Conservation (phyloP, 345 rosid species). For the Rubroshorea leprosula region DNA sequence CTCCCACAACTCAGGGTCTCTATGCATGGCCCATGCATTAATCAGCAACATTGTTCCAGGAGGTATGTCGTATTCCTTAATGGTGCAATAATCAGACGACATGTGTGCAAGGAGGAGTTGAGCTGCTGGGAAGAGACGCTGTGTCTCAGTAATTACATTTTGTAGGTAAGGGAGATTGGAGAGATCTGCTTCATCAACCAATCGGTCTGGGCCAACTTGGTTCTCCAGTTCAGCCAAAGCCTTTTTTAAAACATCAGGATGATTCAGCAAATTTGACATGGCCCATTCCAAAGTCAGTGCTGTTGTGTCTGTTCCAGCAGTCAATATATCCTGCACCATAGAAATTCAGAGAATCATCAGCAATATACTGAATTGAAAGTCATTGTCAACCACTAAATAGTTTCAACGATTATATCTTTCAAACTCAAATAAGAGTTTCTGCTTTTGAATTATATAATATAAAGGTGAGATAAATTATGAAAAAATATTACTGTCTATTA, state of each 20-base stretch:
- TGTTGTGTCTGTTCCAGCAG: slow-evolving; percentile 45
- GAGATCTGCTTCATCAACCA: slow-evolving; percentile 33
- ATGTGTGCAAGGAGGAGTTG: slow-evolving; percentile 36
- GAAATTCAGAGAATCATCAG: neutral
- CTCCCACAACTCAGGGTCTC: slow-evolving; percentile 40
- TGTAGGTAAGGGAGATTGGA: slow-evolving; percentile 34
- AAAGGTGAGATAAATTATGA: no score
- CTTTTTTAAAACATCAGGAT: slow-evolving; percentile 31
- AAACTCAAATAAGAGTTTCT: no score
- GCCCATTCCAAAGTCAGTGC: slow-evolving; percentile 45
- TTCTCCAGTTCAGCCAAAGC: slow-evolving; percentile 29
- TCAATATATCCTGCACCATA: slow-evolving; percentile 25
- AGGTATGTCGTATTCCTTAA: slow-evolving; percentile 40
- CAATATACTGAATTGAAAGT: neutral
- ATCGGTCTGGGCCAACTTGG: slow-evolving; percentile 19
- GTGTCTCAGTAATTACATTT: slow-evolving; percentile 33
- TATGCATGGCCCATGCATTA: slow-evolving; percentile 52
- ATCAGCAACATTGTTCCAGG: slow-evolving; percentile 32
- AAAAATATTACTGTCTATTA: no score
- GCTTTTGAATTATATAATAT: no score
- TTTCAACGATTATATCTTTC: no score
- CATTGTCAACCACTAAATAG: no score
- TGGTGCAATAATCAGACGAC: slow-evolving; percentile 33
- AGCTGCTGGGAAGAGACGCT: slow-evolving; percentile 32
- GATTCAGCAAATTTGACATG: slow-evolving; percentile 37